Evolutionary conservation across 2,329 filamentous ascomycete species (phyloP), one percentile per base, ranked within the genome.

Genomic region (Pseudomassariella vexata): DNA sequence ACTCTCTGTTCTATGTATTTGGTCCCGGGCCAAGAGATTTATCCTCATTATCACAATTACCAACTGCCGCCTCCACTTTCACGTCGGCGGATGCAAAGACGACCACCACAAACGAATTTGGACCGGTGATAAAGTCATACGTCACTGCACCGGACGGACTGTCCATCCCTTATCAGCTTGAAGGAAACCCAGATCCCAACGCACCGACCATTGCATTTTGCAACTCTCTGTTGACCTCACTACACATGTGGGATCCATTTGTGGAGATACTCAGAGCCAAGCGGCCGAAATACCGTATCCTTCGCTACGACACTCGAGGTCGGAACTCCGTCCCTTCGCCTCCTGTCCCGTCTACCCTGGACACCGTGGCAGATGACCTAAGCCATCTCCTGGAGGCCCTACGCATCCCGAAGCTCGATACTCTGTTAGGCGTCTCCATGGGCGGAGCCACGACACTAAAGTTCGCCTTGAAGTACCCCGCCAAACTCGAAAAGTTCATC

Each of bases 401-500:
- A 19, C 75, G 83, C 29, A 78, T 89, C 24, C 65, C 71, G 8
- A 72, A 73, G 47, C 75, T 84, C 0, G 73, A 81, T 20, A 68
- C 73, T 0, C 63, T 90, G 1, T 64, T 92, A 14, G 87, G 87
- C 14, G 86, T 94, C 4, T 85, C 79, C 21, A 77, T 92, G 54
- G 87, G 87, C 41, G 87, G 87, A 32, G 85, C 82, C 3, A 92
- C 86, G 1, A 70, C 80, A 1, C 70, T 92, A 30, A 80, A 82
- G 51, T 79, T 83, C 31, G 81, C 82, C 0, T 71, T 94, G 12
- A 88, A 86, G 49, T 87, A 84, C 57, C 88, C 92, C 50, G 66
- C 73, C 36, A 77, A 90, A 18, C 85, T 92, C 1, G 66, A 79
- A 38, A 90, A 85, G 63, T 88, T 95, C 58, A 85, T 95, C 68